Evolutionary conservation across 192 early-diverging fungal genomes (phyloP).

Genomic region (Mortierella hygrophila): DNA sequence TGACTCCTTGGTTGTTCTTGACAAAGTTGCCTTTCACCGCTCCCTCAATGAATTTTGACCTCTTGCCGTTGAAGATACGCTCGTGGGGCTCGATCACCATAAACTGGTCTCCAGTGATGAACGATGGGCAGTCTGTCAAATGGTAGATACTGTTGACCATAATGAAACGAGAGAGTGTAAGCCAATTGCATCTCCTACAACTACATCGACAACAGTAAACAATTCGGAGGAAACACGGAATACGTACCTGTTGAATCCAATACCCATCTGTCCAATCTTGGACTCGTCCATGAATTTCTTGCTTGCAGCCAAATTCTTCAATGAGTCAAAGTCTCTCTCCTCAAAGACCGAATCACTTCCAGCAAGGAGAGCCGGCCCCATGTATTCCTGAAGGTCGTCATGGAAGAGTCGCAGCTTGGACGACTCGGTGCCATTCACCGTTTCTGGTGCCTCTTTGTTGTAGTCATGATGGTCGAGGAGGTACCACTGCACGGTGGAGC

Average conservation of each 20-base stretch:
- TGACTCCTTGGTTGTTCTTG: background rate
- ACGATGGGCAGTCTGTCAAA: conserved; percentile 51
- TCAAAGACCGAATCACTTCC: conserved; percentile 40
- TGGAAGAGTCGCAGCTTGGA: conserved; percentile 20
- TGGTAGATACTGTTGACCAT: conserved; percentile 45
- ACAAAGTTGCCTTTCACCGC: conserved; percentile 30
- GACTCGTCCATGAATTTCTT: conserved; percentile 26
- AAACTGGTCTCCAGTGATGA: conserved; percentile 43
- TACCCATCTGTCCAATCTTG: conserved; percentile 55
- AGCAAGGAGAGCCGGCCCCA: conserved; percentile 44
- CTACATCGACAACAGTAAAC: background rate
- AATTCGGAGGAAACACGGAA: background rate
- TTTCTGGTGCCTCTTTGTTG: background rate
- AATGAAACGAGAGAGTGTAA: background rate
- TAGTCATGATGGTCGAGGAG: conserved; percentile 53
- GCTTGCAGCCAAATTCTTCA: conserved; percentile 26
- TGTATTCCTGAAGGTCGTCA: conserved; percentile 23
- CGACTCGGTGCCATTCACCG: no score
- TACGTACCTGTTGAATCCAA: conserved; percentile 49
- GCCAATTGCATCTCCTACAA: background rate
- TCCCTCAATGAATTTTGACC: background rate
- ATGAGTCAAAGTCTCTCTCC: conserved; percentile 30
- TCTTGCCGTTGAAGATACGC: conserved; percentile 7
- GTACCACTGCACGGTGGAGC: conserved; percentile 42
- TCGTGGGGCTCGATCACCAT: conserved; percentile 58